Base-by-base conservation (phyloP, 2,329 filamentous ascomycete species). In the Malbranchea cinnamomea region DNA sequence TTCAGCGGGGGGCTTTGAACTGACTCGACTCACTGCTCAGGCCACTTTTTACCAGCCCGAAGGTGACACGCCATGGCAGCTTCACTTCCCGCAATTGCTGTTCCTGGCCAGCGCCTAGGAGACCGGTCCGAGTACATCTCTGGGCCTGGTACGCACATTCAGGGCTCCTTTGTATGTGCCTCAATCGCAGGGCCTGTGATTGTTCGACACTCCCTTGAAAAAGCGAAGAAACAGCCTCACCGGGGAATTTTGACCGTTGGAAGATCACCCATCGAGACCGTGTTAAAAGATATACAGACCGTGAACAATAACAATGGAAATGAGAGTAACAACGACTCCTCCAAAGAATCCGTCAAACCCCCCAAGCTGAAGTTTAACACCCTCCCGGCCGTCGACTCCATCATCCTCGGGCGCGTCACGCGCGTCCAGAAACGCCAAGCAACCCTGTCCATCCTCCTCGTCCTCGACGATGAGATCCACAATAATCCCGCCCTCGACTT, bases 381-480 rank as follows among this genome's bases (percentile, higher is more conserved):
- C 30, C 67, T 94, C 5, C 89, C 89, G 1, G 73, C 80, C 41
- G 81, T 94, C 23, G 71, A 75, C 46, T 78, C 78, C 43, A 65
- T 74, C 10, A 82, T 95, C 22, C 69, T 98, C 22, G 84, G 81
- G 39, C 74, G 79, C 20, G 81, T 98, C 23, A 82, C 82, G 20
- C 77, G 87, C 27, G 77, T 94, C 33, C 78, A 80, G 52, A 78
- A 81, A 26, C 74, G 79, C 38, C 84, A 93, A 59, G 85, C 83
- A 4, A 78, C 77, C 15, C 76, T 91, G 31, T 77, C 78, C 13
- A 94, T 95, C 42, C 68, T 93, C 36, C 78, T 87, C 35, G 78
- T 94, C 15, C 73, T 79, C 34, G 66, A 75, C 45, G 43, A 54
- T 19, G 11, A 31, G 32, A 6, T 21, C 17, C 18, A 17, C 34